These are phyloP conservation scores for Trametopsis cervina DNA, from an alignment of 768 basidiomycete species.

Conservation along the genomic window DNA sequence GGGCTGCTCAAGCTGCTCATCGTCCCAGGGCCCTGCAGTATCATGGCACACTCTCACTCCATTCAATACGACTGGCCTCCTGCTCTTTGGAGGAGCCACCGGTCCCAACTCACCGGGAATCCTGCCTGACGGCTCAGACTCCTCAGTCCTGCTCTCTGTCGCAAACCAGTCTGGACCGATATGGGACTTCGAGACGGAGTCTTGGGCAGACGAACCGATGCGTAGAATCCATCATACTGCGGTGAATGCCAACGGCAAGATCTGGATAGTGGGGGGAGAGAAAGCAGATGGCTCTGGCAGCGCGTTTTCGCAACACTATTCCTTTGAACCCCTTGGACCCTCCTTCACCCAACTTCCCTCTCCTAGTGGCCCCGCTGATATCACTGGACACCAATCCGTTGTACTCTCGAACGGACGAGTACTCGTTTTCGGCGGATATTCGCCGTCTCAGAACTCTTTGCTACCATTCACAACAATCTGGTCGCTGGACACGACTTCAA, in stretches of 20 bases:
- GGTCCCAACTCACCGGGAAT: constrained; percentile 49
- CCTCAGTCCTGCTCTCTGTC: constrained; percentile 50
- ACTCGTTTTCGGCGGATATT: constrained; percentile 71
- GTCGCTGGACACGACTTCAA: constrained; percentile 48
- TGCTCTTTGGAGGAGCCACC: constrained; percentile 75
- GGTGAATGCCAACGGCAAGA: constrained; percentile 39
- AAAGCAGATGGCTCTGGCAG: constrained; percentile 71
- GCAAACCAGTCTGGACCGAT: constrained; percentile 28
- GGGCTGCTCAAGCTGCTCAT: constrained; percentile 35
- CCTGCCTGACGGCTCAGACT: constrained; percentile 50
- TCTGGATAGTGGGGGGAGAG: constrained; percentile 76
- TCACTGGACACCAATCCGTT: constrained; percentile 68
- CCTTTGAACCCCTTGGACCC: constrained; percentile 44
- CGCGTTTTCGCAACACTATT: constrained; percentile 57
- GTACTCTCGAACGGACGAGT: constrained; percentile 65
- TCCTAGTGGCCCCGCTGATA: constrained; percentile 51
- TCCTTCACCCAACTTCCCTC: constrained; percentile 52
- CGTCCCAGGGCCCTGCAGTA: constrained; percentile 51
- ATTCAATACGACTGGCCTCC: constrained; percentile 41
- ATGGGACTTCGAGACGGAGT: constrained; percentile 40
- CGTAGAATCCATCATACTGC: constrained; percentile 75
- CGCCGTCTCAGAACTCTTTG: constrained; percentile 36
- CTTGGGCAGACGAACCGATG: constrained; percentile 62
- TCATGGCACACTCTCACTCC: constrained; percentile 80
- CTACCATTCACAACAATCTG: constrained; percentile 56